phyloP scores from a whole-genome alignment of 352 stramenopile genomes.

The Phytophthora sojae region DNA sequence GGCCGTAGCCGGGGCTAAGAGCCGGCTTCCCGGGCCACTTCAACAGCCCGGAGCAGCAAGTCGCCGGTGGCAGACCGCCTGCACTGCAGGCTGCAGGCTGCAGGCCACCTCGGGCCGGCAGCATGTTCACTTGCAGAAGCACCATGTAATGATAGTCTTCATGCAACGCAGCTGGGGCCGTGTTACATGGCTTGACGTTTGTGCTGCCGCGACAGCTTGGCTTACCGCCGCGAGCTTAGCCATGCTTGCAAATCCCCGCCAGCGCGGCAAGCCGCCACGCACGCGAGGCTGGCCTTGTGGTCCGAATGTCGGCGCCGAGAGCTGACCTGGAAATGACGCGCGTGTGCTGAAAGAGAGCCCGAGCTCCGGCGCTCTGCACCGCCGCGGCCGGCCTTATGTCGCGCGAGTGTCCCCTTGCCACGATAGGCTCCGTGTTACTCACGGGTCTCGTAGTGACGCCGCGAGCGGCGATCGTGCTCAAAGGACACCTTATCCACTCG shows the following conservation, averaged over 20 bases:
- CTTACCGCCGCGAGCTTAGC: background rate
- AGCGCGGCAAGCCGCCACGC: constrained; percentile 1
- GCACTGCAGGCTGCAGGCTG: no score
- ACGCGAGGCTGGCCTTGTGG: constrained; percentile 19
- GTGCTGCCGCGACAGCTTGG: no score
- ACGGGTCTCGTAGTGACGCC: constrained; percentile 21
- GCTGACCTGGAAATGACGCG: constrained; percentile 5
- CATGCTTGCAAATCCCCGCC: background rate
- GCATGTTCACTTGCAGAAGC: background rate
- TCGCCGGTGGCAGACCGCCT: background rate
- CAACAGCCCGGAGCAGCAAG: constrained; percentile 8
- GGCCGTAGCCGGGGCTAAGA: constrained; percentile 21
- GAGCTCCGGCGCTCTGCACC: constrained; percentile 10
- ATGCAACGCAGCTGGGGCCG: background rate
- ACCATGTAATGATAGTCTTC: background rate
- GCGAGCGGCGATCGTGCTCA: constrained; percentile 7
- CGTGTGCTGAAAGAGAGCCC: constrained; percentile 23
- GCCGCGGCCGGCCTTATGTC: constrained; percentile 26
- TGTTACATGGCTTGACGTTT: no score
- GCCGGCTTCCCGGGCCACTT: constrained; percentile 27
- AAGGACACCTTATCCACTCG: constrained; percentile 2
- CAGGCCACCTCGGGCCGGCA: background rate
- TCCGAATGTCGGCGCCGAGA: constrained; percentile 24
- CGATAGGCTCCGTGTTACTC: constrained; percentile 46
- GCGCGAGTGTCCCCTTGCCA: constrained; percentile 28